Evolutionary conservation across 2,329 filamentous ascomycete species (phyloP).

Genomic region (Pseudocercospora macadamiae): DNA sequence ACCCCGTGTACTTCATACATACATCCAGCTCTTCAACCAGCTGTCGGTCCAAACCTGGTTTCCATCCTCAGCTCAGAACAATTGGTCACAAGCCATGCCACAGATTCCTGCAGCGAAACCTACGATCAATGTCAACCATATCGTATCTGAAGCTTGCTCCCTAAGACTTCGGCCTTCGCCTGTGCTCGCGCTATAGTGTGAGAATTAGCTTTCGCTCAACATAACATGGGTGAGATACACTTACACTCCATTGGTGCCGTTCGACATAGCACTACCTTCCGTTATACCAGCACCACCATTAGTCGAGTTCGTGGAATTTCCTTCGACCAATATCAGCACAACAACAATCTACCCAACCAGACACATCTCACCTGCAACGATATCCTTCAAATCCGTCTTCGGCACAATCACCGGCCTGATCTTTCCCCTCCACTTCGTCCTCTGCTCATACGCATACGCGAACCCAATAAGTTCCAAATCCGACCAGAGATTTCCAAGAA

Average conservation of each 20-base stretch:
- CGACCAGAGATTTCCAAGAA: constrained; percentile 10
- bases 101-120: background rate
- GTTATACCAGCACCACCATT: background rate
- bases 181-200: background rate
- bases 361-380: background rate
- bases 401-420: constrained; percentile 5
- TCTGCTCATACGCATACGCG: constrained; percentile 16
- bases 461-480: constrained; percentile 9
- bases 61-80: background rate
- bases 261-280: background rate
- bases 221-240: no score
- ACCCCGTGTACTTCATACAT: background rate
- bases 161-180: background rate
- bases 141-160: background rate
- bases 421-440: background rate
- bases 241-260: background rate
- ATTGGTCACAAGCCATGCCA: background rate
- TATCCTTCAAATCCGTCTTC: background rate
- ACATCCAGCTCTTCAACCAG: background rate
- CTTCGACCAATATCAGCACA: background rate
- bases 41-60: background rate
- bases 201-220: background rate
- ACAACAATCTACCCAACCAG: background rate
- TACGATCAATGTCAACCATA: constrained; percentile 5
- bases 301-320: background rate